Conservation (phyloP, 805 yeast species). For the Metschnikowia henanensis region DNA sequence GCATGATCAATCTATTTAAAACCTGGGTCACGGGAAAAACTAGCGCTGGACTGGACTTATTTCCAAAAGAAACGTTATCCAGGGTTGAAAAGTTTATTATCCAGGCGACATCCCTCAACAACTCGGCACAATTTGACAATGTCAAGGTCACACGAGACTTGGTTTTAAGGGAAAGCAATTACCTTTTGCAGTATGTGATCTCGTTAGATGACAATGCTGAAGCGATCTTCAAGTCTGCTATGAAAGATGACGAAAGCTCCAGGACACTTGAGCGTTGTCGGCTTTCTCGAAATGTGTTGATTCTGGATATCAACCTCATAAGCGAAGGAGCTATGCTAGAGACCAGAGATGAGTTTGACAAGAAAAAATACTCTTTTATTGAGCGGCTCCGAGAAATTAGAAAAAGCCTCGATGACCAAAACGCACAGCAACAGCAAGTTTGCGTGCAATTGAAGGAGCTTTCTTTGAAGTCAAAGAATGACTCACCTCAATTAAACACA, state of each 20-base stretch:
- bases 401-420: constrained; percentile 28
- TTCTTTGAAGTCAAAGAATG: neutral
- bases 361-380: constrained; percentile 25
- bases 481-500: neutral
- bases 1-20: constrained; percentile 39
- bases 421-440: constrained; percentile 20
- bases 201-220: constrained; percentile 29
- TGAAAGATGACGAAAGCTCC: constrained; percentile 5
- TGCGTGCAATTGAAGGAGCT: constrained; percentile 7
- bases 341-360: constrained; percentile 25
- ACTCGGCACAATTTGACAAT: constrained; percentile 13
- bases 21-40: constrained; percentile 41
- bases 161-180: constrained; percentile 37
- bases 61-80: constrained; percentile 28
- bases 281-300: constrained; percentile 27
- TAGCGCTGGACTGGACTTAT: constrained; percentile 33
- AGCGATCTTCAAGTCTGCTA: constrained; percentile 13
- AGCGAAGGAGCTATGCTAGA: constrained; percentile 30
- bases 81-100: constrained; percentile 41
- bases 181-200: constrained; percentile 36
- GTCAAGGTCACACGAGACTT: constrained; percentile 25
- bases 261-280: constrained; percentile 15
- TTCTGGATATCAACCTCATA: constrained; percentile 32
- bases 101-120: constrained; percentile 32
- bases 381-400: constrained; percentile 23